Evolutionary conservation across 2,329 filamentous ascomycete species (phyloP).

Genomic region (Tolypocladium ovalisporum): DNA sequence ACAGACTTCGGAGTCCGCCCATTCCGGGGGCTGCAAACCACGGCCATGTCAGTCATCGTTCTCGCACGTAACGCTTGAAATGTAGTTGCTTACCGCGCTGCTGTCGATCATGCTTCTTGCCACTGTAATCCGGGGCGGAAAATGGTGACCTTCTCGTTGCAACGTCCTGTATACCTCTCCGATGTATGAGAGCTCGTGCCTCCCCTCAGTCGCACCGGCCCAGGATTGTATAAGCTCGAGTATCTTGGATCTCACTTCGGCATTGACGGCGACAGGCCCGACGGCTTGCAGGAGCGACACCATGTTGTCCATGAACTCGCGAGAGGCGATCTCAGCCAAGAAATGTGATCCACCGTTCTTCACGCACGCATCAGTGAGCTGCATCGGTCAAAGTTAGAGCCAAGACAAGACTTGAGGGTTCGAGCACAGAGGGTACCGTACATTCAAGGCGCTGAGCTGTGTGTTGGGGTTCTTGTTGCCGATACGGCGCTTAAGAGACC

Average conservation of each 20-base stretch:
- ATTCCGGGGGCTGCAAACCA: conserved; percentile 68
- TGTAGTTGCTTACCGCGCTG: conserved; percentile 58
- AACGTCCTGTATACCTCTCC: conserved; percentile 75
- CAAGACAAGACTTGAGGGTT: not conserved
- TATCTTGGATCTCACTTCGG: conserved; percentile 81
- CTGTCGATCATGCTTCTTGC: conserved; percentile 98
- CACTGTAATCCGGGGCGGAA: conserved; percentile 77
- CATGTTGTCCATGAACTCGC: conserved; percentile 97
- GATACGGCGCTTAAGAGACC: conserved; percentile 84
- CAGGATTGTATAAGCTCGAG: conserved; percentile 88
- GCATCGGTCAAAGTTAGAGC: conserved; percentile 16
- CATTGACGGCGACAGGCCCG: conserved; percentile 63
- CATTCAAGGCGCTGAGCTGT: conserved; percentile 87
- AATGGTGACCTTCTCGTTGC: conserved; percentile 76
- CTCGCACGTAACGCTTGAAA: not conserved
- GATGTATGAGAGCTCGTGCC: conserved; percentile 75
- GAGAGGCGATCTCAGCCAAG: conserved; percentile 85
- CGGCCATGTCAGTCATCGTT: not conserved
- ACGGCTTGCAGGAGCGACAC: conserved; percentile 79
- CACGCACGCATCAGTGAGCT: conserved; percentile 95
- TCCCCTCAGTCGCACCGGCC: conserved; percentile 80
- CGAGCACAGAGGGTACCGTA: conserved; percentile 25
- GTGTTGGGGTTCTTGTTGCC: conserved; percentile 97
- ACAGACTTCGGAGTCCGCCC: conserved; percentile 95
- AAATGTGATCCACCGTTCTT: conserved; percentile 98